Evolutionary conservation across 441 rosid species (phyloP).

Genomic region (Daphne laureola): DNA sequence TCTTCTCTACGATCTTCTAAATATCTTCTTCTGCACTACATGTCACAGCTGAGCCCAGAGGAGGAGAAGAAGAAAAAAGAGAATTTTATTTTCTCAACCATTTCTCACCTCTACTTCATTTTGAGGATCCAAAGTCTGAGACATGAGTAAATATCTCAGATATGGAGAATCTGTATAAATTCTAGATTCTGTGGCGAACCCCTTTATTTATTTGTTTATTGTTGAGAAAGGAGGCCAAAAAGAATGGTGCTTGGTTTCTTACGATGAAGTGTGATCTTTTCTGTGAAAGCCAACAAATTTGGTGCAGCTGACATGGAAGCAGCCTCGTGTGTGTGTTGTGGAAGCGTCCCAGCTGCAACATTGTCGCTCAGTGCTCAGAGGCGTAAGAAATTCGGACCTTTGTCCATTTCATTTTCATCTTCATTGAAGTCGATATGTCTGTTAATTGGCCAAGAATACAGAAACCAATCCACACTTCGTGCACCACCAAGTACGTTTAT

Average conservation of each 20-base stretch:
- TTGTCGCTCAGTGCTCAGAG: constrained; percentile 7
- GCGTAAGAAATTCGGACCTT: constrained; percentile 14
- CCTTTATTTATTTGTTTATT: no score
- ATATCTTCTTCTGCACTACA: neutral
- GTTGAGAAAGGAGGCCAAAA: neutral
- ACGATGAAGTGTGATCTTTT: constrained; percentile 8
- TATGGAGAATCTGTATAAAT: neutral
- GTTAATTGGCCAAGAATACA: constrained; percentile 17
- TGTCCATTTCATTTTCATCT: constrained; percentile 27
- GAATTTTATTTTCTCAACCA: constrained; percentile 7
- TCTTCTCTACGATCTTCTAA: constrained; percentile 12
- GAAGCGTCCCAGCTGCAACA: constrained; percentile 30
- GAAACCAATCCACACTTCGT: constrained; percentile 14
- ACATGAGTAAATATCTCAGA: constrained; percentile 18
- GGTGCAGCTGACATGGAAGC: constrained; percentile 28
- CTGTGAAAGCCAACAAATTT: constrained; percentile 6
- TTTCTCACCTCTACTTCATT: constrained; percentile 19
- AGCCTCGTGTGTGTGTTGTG: constrained; percentile 36
- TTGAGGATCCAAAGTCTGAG: constrained; percentile 21
- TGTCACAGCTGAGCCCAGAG: no score
- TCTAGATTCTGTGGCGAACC: constrained; percentile 10
- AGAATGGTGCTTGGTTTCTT: neutral
- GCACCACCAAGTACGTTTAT: constrained; percentile 20
- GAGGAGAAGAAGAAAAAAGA: neutral
- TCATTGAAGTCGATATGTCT: constrained; percentile 29